Conservation (phyloP, 345 rosid species). For the Euphorbia lathyris region DNA sequence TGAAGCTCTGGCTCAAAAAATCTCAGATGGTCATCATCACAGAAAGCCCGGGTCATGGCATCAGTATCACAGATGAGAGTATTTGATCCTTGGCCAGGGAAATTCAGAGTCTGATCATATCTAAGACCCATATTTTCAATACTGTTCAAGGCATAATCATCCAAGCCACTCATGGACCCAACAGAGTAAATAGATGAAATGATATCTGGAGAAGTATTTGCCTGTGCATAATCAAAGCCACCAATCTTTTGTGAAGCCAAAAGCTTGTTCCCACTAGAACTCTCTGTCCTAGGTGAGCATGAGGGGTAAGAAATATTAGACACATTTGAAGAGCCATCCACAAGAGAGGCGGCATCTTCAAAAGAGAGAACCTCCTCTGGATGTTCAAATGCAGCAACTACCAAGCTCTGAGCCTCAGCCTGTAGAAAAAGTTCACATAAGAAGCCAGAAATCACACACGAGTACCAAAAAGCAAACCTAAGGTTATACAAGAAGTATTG, state of each 20-base stretch:
- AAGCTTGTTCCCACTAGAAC: conserved; percentile 37
- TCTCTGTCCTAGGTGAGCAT: conserved; percentile 40
- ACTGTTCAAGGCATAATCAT: conserved; percentile 49
- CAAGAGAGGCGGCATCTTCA: conserved; percentile 57
- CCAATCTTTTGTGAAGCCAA: conserved; percentile 42
- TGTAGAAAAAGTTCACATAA: conserved; percentile 29
- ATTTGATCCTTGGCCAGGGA: conserved; percentile 41
- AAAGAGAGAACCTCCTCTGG: conserved; percentile 56
- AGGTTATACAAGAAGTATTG: conserved; percentile 26
- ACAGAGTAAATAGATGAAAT: conserved; percentile 62
- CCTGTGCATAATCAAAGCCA: conserved; percentile 59
- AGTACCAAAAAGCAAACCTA: not conserved
- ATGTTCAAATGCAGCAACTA: conserved; percentile 61
- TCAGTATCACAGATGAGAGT: conserved; percentile 53
- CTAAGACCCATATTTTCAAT: conserved; percentile 55
- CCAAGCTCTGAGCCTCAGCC: conserved; percentile 71
- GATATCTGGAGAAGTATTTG: conserved; percentile 55
- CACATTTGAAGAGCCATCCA: conserved; percentile 38
- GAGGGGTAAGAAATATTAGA: conserved; percentile 32
- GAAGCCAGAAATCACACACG: conserved; percentile 18
- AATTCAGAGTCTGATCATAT: conserved; percentile 47
- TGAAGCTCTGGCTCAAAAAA: conserved; percentile 45
- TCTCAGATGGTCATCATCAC: conserved; percentile 64
- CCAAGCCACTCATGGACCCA: conserved; percentile 50
- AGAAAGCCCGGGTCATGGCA: conserved; percentile 51